A percentile compares a stretch with the other conserved stretches of the same genome.
Evolutionary conservation across 768 basidiomycete genomes (phyloP).

Genomic region (Termitomyces titanicus): DNA sequence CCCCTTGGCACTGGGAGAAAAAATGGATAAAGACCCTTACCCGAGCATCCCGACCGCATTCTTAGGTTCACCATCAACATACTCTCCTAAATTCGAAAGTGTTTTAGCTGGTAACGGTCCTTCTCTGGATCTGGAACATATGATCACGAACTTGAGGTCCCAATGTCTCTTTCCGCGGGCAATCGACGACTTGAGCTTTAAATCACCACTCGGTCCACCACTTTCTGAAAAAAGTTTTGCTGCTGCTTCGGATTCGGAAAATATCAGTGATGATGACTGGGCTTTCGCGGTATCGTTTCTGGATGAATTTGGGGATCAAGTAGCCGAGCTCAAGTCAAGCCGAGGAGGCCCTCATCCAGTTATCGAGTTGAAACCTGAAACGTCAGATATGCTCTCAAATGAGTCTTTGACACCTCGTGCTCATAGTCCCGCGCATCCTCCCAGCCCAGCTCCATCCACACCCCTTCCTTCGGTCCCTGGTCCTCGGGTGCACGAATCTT

Average conservation of each 20-base stretch:
- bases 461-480: slow-evolving; percentile 16
- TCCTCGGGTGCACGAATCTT: slow-evolving; percentile 3
- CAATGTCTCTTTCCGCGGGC: slow-evolving; percentile 29
- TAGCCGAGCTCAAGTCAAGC: not conserved
- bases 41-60: slow-evolving; percentile 43
- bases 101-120: slow-evolving; percentile 18
- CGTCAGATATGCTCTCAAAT: not conserved
- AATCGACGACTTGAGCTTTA: slow-evolving; percentile 2
- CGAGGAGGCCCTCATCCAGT: not conserved
- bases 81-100: slow-evolving; percentile 30
- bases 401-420: slow-evolving; percentile 6
- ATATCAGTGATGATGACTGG: slow-evolving; percentile 28
- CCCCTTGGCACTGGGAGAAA: slow-evolving; percentile 22
- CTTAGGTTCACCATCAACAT: slow-evolving; percentile 36
- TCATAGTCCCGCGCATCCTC: slow-evolving; percentile 2
- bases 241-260: slow-evolving; percentile 9
- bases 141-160: slow-evolving; percentile 41
- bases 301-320: slow-evolving; percentile 6
- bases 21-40: slow-evolving; percentile 24
- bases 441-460: slow-evolving; percentile 11
- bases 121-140: slow-evolving; percentile 35
- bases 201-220: slow-evolving; percentile 1
- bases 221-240: slow-evolving; percentile 11
- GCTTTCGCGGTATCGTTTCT: slow-evolving; percentile 31
- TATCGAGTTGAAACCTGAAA: not conserved